Evolutionary conservation across 1,284 basidiomycete genomes (phyloP), one percentile per base, ranked within the genome.

Genomic region (Ceratobasidium papillatum): DNA sequence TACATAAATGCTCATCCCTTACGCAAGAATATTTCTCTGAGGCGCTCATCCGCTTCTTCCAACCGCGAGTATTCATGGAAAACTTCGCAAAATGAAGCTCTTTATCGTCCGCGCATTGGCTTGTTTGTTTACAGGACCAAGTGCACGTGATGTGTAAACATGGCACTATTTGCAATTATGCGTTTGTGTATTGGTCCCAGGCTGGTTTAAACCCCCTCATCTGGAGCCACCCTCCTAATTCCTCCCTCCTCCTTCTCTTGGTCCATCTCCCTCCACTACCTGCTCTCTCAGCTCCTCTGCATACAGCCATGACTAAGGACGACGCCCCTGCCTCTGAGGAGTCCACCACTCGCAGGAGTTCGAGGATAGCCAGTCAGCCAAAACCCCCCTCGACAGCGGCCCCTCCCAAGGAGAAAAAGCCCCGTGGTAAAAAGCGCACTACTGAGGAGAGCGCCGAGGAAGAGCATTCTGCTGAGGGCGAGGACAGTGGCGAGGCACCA

Each of bases 401-500:
- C 14, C 66, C 66, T 30, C 66, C 66, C 52, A 71, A 71, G 54
- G 56, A 74, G 45, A 66, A 69, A n/a, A 75, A 74, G 66, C 59
- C 58, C 9, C 47, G 45, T 43, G 65, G 77, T 22, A 78, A 77
- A 61, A 78, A 80, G 63, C 77, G 80, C 32, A 71, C 66, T 36
- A 71, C 66, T 34, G 66, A 71, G 8, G 66, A 71, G 14, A 71
- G 66, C 54, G 41, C 52, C 11, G 77, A 77, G 25, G 78, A 78
- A 12, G 78, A 78, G 34, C 79, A 76, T 12, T 68, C 78, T 11
- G 77, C 74, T n/a, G 76, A 77, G 36, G 76, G 41, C 25, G 78
- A 76, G 8, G 61, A 76, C 38, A 61, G 76, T 34, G 66, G 22
- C 4, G 74, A 75, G 38, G 62, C 76, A 47, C 75, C 74, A 14